phyloP scores from a whole-genome alignment of 2,329 filamentous ascomycete species.

The Mycosphaerella sp. region DNA sequence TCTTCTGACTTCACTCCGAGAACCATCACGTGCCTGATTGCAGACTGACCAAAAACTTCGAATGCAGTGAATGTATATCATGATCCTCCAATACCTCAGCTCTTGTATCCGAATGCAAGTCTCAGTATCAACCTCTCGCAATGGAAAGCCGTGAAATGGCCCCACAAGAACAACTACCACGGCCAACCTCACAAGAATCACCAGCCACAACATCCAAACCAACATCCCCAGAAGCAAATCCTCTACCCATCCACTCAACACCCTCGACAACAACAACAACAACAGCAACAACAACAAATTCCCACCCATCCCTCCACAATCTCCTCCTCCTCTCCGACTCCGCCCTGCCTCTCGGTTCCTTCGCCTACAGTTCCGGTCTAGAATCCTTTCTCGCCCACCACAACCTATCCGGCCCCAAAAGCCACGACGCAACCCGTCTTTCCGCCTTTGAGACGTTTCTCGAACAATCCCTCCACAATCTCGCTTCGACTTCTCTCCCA shows the following conservation, averaged over 20 bases:
- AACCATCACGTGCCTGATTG: too few species aligned
- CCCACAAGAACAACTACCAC: background rate
- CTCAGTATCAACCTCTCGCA: background rate
- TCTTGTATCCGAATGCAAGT: too few species aligned
- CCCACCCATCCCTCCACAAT: conserved; percentile 49
- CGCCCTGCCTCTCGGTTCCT: conserved; percentile 74
- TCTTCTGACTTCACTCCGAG: background rate
- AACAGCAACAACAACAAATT: background rate
- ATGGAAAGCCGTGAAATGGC: background rate
- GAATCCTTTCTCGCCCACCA: conserved; percentile 73
- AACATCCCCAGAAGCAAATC: background rate
- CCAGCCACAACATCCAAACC: background rate
- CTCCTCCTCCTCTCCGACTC: conserved; percentile 75
- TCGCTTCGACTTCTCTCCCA: conserved; percentile 65
- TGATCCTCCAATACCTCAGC: too few species aligned
- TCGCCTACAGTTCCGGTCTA: conserved; percentile 75
- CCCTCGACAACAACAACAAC: background rate
- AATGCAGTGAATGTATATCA: too few species aligned
- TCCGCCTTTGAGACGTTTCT: conserved; percentile 60
- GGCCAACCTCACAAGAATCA: background rate
- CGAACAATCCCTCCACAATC: conserved; percentile 61
- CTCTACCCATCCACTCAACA: too few species aligned
- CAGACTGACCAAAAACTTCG: too few species aligned
- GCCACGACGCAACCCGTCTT: conserved; percentile 21
- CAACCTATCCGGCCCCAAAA: conserved; percentile 27